Base-by-base conservation (phyloP, 192 early-diverging fungal species). In the Podila epicladia region DNA sequence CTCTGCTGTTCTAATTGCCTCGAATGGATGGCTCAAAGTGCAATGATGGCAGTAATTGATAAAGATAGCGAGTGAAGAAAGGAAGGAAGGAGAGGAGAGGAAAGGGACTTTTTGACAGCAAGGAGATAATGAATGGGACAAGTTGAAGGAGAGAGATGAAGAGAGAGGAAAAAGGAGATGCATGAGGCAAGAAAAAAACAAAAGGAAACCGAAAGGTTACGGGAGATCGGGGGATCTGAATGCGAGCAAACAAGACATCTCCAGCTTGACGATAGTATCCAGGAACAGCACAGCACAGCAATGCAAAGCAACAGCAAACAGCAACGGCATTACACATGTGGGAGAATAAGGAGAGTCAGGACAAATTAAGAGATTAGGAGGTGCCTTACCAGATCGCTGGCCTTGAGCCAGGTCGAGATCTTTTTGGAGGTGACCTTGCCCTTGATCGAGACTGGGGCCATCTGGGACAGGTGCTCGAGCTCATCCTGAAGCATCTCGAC, bases 391-490 rank as follows among this genome's bases (percentile, higher is more conserved):
- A 37, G 32, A 33, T 20, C 59, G 17, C 17, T 35, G 24, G 64
- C 75, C 51, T 72, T 79, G 32, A 79, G 69, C 69, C 69, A 79
- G 38, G 55, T 68, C 11, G 65, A 58, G 20, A 79, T 79, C 53
- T 72, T 79, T 41, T 79, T 79, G n/a, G 75, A 79, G 4, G 70
- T 79, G 64, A 72, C 68, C 45, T 79, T 79, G 59, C 60, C 69
- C 63, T 65, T 68, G 15, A 79, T 72, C 13, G 70, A n/a, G 37
- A 53, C 28, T 32, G 64, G 58, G 33, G 70, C 65, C 22, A 37
- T 29, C 37, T 58, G 64, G 1, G 75, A 67, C 22, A 79, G 64
- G 2, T 62, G 11, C 9, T 33, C 38, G 62, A 79, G 29, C 62
- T 79, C 69, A 20, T 62, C 69, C 35, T 65, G 64, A 13, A 79